Evolutionary conservation across 2,329 filamentous ascomycete species (phyloP).

Genomic region (Arthrobotrys sinensis): DNA sequence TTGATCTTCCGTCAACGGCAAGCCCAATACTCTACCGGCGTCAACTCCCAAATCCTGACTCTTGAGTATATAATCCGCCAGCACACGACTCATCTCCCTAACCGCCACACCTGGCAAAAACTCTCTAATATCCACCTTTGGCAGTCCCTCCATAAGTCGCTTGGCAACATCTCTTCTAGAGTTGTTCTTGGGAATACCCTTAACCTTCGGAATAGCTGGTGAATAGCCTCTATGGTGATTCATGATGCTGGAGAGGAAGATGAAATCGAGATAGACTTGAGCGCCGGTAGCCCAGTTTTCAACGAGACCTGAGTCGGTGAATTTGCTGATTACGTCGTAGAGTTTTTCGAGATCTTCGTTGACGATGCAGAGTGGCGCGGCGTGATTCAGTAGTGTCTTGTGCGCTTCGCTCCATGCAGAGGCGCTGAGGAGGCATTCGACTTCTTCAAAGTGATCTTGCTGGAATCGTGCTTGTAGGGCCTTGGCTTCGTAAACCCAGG

Average conservation of each 20-base stretch:
- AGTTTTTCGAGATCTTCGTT: slow-evolving; percentile 83
- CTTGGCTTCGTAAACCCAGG: slow-evolving; percentile 87
- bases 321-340: slow-evolving; percentile 78
- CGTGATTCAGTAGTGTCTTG: slow-evolving; percentile 82
- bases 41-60: slow-evolving; percentile 72
- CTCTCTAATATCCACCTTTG: slow-evolving; percentile 67
- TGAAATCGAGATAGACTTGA: slow-evolving; percentile 80
- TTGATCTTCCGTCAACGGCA: slow-evolving; percentile 81
- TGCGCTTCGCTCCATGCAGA: slow-evolving; percentile 85
- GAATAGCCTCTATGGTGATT: slow-evolving; percentile 64
- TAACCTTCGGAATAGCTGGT: slow-evolving; percentile 64
- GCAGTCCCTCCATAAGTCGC: slow-evolving; percentile 70
- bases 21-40: slow-evolving; percentile 72
- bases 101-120: slow-evolving; percentile 80
- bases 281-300: slow-evolving; percentile 84
- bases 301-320: slow-evolving; percentile 76
- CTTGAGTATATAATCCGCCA: slow-evolving; percentile 77
- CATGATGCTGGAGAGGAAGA: slow-evolving; percentile 70
- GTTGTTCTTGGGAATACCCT: slow-evolving; percentile 64
- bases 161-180: slow-evolving; percentile 67
- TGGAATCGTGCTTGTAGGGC: slow-evolving; percentile 81
- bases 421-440: slow-evolving; percentile 84
- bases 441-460: slow-evolving; percentile 80
- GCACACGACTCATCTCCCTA: slow-evolving; percentile 83
- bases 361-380: slow-evolving; percentile 86